A percentile compares a stretch with the other conserved stretches of the same genome.
Conservation (phyloP, 768 basidiomycete species). For the Tricholoma sp. region DNA sequence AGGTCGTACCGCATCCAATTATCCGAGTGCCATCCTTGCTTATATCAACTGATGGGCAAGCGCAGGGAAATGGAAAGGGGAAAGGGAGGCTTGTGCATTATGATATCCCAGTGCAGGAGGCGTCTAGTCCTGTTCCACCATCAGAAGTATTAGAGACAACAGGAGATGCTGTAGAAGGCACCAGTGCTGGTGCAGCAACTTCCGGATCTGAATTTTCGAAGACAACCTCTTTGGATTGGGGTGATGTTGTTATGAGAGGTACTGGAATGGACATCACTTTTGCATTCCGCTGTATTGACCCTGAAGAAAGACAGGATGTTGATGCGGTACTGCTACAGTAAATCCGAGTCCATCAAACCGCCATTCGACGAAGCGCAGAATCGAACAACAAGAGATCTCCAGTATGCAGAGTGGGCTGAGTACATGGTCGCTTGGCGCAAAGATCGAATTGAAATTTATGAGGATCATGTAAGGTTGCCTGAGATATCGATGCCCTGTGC, state of each 20-base stretch:
- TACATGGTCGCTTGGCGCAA: constrained; percentile 84
- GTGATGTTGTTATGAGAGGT: constrained; percentile 76
- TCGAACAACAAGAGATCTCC: constrained; percentile 55
- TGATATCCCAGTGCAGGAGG: constrained; percentile 16
- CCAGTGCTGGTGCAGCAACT: constrained; percentile 56
- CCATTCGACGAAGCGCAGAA: constrained; percentile 66
- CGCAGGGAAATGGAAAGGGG: constrained; percentile 18
- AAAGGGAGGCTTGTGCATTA: constrained; percentile 37
- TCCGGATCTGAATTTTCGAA: constrained; percentile 11
- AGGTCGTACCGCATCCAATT: constrained; percentile 14
- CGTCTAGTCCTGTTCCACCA: constrained; percentile 45
- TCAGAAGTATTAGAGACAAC: constrained; percentile 61
- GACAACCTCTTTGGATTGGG: constrained; percentile 27
- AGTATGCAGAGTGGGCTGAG: constrained; percentile 70
- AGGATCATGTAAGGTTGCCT: constrained; percentile 62
- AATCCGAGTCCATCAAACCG: constrained; percentile 40
- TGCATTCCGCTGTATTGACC: not conserved
- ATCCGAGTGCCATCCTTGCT: constrained; percentile 13
- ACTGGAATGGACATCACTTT: not conserved
- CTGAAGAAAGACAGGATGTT: constrained; percentile 76
- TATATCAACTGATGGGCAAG: constrained; percentile 8
- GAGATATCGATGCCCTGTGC: not conserved
- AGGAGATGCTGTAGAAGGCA: constrained; percentile 48
- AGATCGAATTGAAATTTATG: constrained; percentile 75
- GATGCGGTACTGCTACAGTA: constrained; percentile 66